Conservation (phyloP, 192 early-diverging fungal genomes). For the Rhizophagus sp. region DNA sequence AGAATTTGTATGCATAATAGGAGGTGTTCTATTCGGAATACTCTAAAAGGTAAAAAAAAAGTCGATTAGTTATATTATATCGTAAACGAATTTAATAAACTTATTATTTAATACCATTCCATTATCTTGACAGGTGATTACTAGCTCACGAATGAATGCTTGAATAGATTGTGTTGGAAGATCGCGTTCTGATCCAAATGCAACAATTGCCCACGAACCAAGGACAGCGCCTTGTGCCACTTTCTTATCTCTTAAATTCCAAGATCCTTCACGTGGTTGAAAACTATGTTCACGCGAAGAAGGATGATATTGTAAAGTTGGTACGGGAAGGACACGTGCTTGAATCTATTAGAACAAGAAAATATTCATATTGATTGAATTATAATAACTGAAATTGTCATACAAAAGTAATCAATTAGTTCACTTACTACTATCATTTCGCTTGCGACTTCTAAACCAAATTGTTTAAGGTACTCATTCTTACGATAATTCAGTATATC, state of each 20-base stretch:
- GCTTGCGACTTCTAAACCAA: slow-evolving; percentile 69
- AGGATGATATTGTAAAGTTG: slow-evolving; percentile 64
- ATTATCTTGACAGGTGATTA: slow-evolving; percentile 66
- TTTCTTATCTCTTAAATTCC: slow-evolving; percentile 85
- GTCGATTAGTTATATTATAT: neutral
- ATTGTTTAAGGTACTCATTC: slow-evolving; percentile 74
- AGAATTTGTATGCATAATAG: slow-evolving; percentile 52
- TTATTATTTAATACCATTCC: slow-evolving; percentile 52
- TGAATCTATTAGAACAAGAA: slow-evolving; percentile 25
- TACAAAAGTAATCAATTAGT: neutral
- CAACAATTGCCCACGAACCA: slow-evolving; percentile 78
- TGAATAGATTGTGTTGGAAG: slow-evolving; percentile 56
- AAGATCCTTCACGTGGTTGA: slow-evolving; percentile 69
- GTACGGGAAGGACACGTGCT: slow-evolving; percentile 78
- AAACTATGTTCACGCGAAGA: slow-evolving; percentile 50
- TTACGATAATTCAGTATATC: slow-evolving; percentile 61
- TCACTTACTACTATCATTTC: slow-evolving; percentile 64
- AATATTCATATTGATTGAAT: neutral
- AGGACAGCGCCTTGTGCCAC: slow-evolving; percentile 71
- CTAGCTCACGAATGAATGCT: slow-evolving; percentile 73
- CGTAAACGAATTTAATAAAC: slow-evolving; percentile 4
- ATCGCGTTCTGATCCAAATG: slow-evolving; percentile 62
- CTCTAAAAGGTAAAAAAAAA: slow-evolving; percentile 24
- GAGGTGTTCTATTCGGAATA: slow-evolving; percentile 48
- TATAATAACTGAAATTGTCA: neutral